Percentiles rank a stretch among this genome's conserved stretches.
Conservation (phyloP, 2,329 filamentous ascomycete species). For the Aureobasidium sp. region DNA sequence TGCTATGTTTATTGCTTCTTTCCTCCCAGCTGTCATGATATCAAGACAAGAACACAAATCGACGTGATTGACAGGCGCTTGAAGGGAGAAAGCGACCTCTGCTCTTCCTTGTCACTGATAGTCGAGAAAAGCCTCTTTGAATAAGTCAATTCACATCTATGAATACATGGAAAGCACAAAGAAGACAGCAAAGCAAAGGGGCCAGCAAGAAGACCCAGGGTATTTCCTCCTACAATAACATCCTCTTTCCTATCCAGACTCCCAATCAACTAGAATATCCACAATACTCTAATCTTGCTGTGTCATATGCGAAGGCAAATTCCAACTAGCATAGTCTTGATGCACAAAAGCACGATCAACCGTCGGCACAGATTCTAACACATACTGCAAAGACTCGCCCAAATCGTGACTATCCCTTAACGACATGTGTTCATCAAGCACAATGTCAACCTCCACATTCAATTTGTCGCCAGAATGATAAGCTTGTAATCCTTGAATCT, state of each 20-base stretch:
- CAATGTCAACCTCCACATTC: slow-evolving; percentile 76
- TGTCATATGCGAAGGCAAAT: slow-evolving; percentile 45
- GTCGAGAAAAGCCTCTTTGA: no score
- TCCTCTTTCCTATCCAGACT: neutral
- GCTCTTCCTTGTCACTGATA: no score
- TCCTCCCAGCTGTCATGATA: no score
- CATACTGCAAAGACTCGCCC: slow-evolving; percentile 71
- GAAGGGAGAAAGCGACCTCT: no score
- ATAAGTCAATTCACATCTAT: no score
- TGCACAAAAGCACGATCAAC: slow-evolving; percentile 54
- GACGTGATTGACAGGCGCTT: no score
- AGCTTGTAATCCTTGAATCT: slow-evolving; percentile 77
- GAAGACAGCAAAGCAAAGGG: neutral
- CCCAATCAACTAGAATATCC: neutral
- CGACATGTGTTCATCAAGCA: slow-evolving; percentile 67
- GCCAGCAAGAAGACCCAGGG: neutral
- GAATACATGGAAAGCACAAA: neutral
- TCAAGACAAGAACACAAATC: no score
- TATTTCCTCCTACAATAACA: neutral
- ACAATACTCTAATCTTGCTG: slow-evolving; percentile 32
- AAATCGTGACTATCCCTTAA: slow-evolving; percentile 77
- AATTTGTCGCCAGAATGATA: slow-evolving; percentile 83
- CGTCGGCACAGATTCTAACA: slow-evolving; percentile 74
- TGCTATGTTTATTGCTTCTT: neutral
- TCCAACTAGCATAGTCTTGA: slow-evolving; percentile 45